A percentile compares a stretch with the other conserved stretches of the same genome.
Conservation (phyloP, 2,329 filamentous ascomycete species). For the Cladosporium sp. region DNA sequence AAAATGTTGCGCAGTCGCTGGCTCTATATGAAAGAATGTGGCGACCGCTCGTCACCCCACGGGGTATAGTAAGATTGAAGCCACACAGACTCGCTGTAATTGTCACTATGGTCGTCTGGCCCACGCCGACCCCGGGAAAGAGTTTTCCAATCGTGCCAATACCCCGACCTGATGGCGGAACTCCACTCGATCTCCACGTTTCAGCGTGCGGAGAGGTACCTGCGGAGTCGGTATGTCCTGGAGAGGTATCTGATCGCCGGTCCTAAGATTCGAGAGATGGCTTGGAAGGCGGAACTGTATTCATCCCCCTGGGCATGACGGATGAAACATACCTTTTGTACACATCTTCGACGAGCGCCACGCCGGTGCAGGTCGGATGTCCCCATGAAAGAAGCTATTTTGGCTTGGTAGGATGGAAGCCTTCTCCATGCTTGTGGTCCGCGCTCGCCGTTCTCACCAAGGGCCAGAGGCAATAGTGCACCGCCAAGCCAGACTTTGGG, state of each 20-base stretch:
- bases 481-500: background rate
- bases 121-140: constrained; percentile 2
- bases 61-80: constrained; percentile 8
- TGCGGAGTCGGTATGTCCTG: background rate
- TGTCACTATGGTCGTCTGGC: background rate
- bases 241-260: constrained; percentile 1
- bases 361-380: background rate
- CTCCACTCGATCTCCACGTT: constrained; percentile 10
- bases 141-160: constrained; percentile 4
- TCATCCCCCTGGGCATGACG: constrained; percentile 4
- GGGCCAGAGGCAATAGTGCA: constrained; percentile 5
- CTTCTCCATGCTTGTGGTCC: background rate
- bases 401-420: background rate
- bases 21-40: constrained; percentile 8
- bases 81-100: constrained; percentile 5
- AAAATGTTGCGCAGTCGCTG: background rate
- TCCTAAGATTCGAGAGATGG: background rate
- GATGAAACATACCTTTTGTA: constrained; percentile 2
- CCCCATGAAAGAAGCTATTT: background rate
- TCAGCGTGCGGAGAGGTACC: constrained; percentile 9
- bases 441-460: background rate
- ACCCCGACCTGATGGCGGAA: constrained; percentile 1
- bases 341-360: background rate
- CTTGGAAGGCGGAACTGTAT: constrained; percentile 1
- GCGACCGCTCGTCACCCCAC: constrained; percentile 2